Percentiles rank a stretch among this genome's conserved stretches.
These are phyloP conservation scores for Trichocomaceae sp. DNA, from an alignment of 2,329 filamentous ascomycete genomes.

Conservation along the genomic window DNA sequence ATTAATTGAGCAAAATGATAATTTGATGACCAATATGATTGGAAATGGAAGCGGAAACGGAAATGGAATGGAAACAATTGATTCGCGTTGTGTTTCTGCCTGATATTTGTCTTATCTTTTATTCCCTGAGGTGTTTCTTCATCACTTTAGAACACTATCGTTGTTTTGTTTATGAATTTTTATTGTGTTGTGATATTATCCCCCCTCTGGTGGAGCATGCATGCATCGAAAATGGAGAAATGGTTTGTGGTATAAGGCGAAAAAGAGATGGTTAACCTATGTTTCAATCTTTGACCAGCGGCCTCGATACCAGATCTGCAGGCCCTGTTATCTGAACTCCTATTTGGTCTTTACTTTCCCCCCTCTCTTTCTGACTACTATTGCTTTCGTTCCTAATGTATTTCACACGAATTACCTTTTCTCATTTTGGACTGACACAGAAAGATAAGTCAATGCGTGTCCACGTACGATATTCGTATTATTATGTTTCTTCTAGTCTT, in stretches of 20 bases:
- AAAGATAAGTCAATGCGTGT: not conserved
- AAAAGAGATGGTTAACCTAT: not conserved
- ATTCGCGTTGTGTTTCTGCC: not conserved
- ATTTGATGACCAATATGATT: not conserved
- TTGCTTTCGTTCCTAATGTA: not conserved
- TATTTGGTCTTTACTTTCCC: not conserved
- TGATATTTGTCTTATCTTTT: not conserved
- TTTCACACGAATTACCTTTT: not conserved
- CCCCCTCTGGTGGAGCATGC: slow-evolving; percentile 3
- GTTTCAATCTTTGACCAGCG: not conserved
- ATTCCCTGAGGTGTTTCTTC: slow-evolving; percentile 11
- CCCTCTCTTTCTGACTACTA: not conserved
- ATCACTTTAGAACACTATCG: slow-evolving; percentile 12
- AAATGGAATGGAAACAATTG: not conserved
- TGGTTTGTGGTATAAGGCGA: slow-evolving; percentile 9
- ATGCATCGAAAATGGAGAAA: slow-evolving; percentile 13
- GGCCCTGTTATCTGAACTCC: not conserved
- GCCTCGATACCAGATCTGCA: too few relatives aligned
- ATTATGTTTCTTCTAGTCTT: not conserved
- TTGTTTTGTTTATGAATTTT: slow-evolving; percentile 15
- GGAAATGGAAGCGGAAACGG: too few relatives aligned
- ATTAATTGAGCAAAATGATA: not conserved
- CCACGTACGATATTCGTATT: not conserved
- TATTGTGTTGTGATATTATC: slow-evolving; percentile 12
- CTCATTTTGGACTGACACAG: not conserved